These are phyloP conservation scores for Leccinum arenicola DNA, from an alignment of 768 basidiomycete species.

Conservation along the genomic window DNA sequence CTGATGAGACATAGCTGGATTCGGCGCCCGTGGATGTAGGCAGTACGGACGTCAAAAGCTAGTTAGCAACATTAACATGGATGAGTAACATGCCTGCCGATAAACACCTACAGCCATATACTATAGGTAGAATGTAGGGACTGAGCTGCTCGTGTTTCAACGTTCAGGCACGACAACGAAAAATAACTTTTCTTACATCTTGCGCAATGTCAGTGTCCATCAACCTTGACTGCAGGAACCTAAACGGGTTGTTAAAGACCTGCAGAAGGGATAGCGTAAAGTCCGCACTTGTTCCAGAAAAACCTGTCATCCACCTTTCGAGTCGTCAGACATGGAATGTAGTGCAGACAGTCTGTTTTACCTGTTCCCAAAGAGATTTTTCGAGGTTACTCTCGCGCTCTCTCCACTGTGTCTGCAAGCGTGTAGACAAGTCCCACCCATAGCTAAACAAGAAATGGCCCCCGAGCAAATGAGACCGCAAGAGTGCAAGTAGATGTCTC, in stretches of 20 bases:
- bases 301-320: slow-evolving; percentile 88
- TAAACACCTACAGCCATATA: slow-evolving; percentile 84
- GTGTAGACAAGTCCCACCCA: slow-evolving; percentile 83
- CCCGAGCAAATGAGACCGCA: slow-evolving; percentile 76
- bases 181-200: slow-evolving; percentile 50
- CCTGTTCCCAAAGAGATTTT: slow-evolving; percentile 75
- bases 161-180: slow-evolving; percentile 8
- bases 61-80: slow-evolving; percentile 8
- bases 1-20: slow-evolving; percentile 87
- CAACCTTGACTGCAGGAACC: slow-evolving; percentile 58
- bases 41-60: slow-evolving; percentile 86
- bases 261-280: background rate
- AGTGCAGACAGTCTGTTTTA: slow-evolving; percentile 34
- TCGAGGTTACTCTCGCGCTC: slow-evolving; percentile 47
- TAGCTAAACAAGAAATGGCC: slow-evolving; percentile 92
- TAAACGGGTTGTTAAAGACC: slow-evolving; percentile 17
- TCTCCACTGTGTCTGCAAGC: slow-evolving; percentile 80
- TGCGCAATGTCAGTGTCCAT: slow-evolving; percentile 55
- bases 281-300: slow-evolving; percentile 84
- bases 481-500: slow-evolving; percentile 79
- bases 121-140: slow-evolving; percentile 85
- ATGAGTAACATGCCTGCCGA: background rate
- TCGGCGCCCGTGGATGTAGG: slow-evolving; percentile 72
- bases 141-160: slow-evolving; percentile 55
- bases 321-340: slow-evolving; percentile 8